Percentiles rank a stretch among this genome's conserved stretches.
Evolutionary conservation across 371 early-diverging fungal genomes (phyloP).

Genomic region (Mortierella sp.): DNA sequence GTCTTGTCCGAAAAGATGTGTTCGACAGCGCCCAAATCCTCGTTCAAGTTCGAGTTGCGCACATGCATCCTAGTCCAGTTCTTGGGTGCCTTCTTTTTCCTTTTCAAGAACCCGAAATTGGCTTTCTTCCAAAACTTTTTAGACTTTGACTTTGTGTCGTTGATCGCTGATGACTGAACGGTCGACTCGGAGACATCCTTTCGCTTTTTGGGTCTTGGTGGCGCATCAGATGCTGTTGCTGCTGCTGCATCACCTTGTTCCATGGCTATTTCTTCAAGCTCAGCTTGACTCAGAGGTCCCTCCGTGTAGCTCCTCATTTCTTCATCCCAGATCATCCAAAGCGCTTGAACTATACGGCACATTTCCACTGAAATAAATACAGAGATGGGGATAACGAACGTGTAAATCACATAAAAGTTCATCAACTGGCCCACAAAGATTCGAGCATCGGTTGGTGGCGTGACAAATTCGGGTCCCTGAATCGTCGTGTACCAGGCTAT

Average conservation of each 20-base stretch:
- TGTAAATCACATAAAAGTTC: constrained; percentile 58
- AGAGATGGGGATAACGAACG: constrained; percentile 77
- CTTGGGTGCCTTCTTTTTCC: constrained; percentile 52
- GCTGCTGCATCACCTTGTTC: constrained; percentile 24
- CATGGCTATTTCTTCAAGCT: constrained; percentile 47
- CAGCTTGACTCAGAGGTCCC: constrained; percentile 49
- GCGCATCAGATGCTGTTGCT: neutral
- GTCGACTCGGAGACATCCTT: constrained; percentile 4
- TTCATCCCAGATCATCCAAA: constrained; percentile 65
- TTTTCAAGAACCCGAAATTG: constrained; percentile 22
- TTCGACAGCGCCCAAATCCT: constrained; percentile 73
- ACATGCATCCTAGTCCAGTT: constrained; percentile 76
- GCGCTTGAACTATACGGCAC: constrained; percentile 66
- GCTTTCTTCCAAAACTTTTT: constrained; percentile 29
- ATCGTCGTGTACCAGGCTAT: constrained; percentile 54
- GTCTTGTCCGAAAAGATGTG: constrained; percentile 98
- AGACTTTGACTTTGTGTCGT: constrained; percentile 4
- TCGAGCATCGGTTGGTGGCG: constrained; percentile 26
- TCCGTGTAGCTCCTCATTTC: constrained; percentile 53
- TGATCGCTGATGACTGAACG: neutral
- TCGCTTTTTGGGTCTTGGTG: neutral
- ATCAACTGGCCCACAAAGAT: constrained; percentile 54
- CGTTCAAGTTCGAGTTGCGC: constrained; percentile 77
- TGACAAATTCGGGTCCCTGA: constrained; percentile 37
- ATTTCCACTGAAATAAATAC: constrained; percentile 68